Conservation (phyloP, 352 stramenopile species). For the Globisporangium acanthophoron region DNA sequence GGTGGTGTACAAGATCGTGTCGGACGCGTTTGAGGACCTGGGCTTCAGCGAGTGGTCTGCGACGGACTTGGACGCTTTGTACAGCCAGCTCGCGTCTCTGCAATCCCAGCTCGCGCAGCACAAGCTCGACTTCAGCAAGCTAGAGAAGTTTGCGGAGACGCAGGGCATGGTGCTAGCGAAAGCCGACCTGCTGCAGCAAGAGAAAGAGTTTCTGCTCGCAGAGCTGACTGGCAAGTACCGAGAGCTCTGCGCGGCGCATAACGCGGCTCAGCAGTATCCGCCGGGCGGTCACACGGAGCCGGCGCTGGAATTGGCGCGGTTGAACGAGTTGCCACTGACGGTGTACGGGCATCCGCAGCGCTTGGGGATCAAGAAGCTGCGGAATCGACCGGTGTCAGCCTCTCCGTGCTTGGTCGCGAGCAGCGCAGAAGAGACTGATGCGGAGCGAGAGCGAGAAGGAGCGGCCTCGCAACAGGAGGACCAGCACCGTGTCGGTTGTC, state of each 20-base stretch:
- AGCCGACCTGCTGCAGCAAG: conserved; percentile 34
- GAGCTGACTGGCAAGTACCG: conserved; percentile 47
- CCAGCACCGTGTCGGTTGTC: not conserved
- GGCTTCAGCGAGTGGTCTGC: conserved; percentile 38
- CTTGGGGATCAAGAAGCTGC: conserved; percentile 30
- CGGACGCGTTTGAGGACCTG: conserved; percentile 39
- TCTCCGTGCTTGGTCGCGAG: conserved; percentile 13
- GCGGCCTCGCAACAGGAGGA: not conserved
- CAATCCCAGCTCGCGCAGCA: conserved; percentile 16
- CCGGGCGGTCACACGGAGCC: conserved; percentile 5
- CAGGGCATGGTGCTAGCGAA: conserved; percentile 36
- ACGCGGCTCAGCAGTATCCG: conserved; percentile 6
- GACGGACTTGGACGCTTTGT: conserved; percentile 44
- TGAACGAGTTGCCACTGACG: conserved; percentile 26
- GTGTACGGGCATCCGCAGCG: conserved; percentile 49
- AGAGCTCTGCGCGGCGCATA: conserved; percentile 20
- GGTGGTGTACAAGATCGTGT: conserved; percentile 23
- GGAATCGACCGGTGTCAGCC: conserved; percentile 20
- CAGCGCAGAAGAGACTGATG: not conserved
- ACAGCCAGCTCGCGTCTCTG: conserved; percentile 18
- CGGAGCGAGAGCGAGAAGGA: conserved; percentile 3
- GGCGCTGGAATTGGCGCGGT: not conserved
- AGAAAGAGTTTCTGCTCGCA: conserved; percentile 52
- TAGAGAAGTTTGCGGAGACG: conserved; percentile 10
- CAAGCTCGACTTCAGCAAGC: conserved; percentile 8